Evolutionary conservation across 148 eudicot genomes (phyloP).

Genomic region (Spergularia marina): DNA sequence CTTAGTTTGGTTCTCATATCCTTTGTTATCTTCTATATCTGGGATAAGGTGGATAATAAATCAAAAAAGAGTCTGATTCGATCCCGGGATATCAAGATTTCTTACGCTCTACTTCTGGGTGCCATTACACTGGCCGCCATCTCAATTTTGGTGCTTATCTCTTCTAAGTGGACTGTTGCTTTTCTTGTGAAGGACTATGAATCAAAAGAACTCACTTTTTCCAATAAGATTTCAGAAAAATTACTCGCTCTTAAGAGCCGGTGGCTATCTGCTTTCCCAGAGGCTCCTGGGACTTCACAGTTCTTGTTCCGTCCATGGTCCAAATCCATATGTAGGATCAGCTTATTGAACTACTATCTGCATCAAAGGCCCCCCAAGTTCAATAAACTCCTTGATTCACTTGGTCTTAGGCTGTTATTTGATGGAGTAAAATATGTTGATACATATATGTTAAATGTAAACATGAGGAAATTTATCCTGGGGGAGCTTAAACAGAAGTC

Average conservation of each 20-base stretch:
- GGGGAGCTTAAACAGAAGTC: constrained; percentile 37
- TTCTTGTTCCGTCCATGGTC: constrained; percentile 41
- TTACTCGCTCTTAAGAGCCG: constrained; percentile 1
- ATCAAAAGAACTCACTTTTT: constrained; percentile 2
- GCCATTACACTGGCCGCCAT: constrained; percentile 41
- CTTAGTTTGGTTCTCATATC: constrained; percentile 14
- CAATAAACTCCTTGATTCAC: neutral
- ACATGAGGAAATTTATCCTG: constrained; percentile 33
- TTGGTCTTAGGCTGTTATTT: constrained; percentile 26
- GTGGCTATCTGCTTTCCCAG: neutral
- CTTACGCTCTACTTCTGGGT: constrained; percentile 24
- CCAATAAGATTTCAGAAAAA: constrained; percentile 2
- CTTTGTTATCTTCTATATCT: constrained; percentile 18
- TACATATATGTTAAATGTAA: constrained; percentile 7
- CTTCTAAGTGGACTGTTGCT: constrained; percentile 37
- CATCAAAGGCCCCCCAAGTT: constrained; percentile 13
- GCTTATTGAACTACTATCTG: constrained; percentile 34
- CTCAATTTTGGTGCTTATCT: constrained; percentile 35
- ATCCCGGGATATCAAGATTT: neutral
- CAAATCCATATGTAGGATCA: constrained; percentile 18
- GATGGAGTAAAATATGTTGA: constrained; percentile 29
- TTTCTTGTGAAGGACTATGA: constrained; percentile 15
- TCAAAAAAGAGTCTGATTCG: neutral
- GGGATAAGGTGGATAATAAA: constrained; percentile 17
- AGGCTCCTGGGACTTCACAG: neutral